Evolutionary conservation across 306 rosid genomes (phyloP), one percentile per base, ranked within the genome.

Genomic region (Dryas drummondii): DNA sequence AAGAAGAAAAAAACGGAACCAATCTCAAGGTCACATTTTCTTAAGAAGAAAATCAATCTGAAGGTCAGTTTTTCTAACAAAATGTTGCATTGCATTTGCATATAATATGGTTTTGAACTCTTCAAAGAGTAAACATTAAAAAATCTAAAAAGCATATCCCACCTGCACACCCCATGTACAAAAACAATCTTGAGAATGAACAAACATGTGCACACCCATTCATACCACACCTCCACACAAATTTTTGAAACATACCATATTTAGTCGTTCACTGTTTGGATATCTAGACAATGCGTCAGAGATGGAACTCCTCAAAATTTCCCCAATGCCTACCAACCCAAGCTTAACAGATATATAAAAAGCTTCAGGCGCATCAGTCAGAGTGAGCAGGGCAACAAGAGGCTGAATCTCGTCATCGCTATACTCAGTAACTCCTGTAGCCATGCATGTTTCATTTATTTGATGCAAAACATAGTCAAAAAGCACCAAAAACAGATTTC

Each of bases 291-390:
- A 78, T 45, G 92, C 88, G 62, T 90, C 84, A 46, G 96, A 89
- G 82, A 92, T 85, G 37, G 98, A 96, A 76, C 96, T 84, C 84
- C 91, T 87, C 84, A 96, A 81, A 75, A 96, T 89, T 85, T 90
- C 98, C 71, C 98, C 97, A 83, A 96, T 87, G 82, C 99, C 96
- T 83, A 88, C 96, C 48, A 92, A 90, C 72, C 99, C 99, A 79
- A 96, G 96, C 84, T 92, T 96, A 77, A 96, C 89, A 76, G 97
- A 89, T 70, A 96, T 90, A 84, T 86, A 89, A 79, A 96, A 88
- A 13, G 99, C 98, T 80, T 92, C 99, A 1, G 99, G 92, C 0
- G 96, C 98, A 87, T 90, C 88, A 61, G 93, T 84, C 79, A 89
- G 92, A 77, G 90, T 87, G 82, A 96, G 96, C 79, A 92, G 79